Evolutionary conservation across 768 basidiomycete genomes (phyloP).

Genomic region (Termitomyces sp.): DNA sequence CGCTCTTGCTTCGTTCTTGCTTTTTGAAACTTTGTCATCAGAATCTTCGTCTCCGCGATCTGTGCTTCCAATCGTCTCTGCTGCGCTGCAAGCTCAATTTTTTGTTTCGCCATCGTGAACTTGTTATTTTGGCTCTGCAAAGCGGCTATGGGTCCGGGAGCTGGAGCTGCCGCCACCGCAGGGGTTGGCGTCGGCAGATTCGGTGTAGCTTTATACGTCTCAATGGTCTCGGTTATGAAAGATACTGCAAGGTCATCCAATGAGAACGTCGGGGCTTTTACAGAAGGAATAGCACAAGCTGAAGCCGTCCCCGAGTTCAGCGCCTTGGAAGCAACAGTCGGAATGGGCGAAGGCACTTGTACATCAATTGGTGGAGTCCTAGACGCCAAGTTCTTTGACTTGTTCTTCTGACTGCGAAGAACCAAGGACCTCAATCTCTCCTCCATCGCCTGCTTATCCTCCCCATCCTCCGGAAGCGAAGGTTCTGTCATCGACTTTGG

Average conservation of each 20-base stretch:
- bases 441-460: constrained; percentile 34
- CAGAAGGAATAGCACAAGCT: constrained; percentile 10
- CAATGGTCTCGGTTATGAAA: constrained; percentile 54
- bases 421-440: constrained; percentile 33
- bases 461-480: background rate
- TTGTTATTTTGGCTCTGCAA: background rate
- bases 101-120: background rate
- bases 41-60: constrained; percentile 45
- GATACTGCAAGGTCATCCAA: constrained; percentile 52
- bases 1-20: constrained; percentile 49
- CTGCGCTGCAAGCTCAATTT: constrained; percentile 38
- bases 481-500: background rate
- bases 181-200: constrained; percentile 3
- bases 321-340: background rate
- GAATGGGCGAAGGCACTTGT: constrained; percentile 3
- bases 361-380: constrained; percentile 1
- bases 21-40: constrained; percentile 41
- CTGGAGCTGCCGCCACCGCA: background rate
- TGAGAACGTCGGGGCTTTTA: constrained; percentile 18
- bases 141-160: no score
- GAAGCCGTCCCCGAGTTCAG: no score
- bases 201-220: constrained; percentile 30
- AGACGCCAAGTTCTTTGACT: constrained; percentile 5
- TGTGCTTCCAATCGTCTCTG: constrained; percentile 44
- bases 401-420: constrained; percentile 31